phyloP scores from a whole-genome alignment of 208 protist genomes.

The Trypanosoma boissoni region DNA sequence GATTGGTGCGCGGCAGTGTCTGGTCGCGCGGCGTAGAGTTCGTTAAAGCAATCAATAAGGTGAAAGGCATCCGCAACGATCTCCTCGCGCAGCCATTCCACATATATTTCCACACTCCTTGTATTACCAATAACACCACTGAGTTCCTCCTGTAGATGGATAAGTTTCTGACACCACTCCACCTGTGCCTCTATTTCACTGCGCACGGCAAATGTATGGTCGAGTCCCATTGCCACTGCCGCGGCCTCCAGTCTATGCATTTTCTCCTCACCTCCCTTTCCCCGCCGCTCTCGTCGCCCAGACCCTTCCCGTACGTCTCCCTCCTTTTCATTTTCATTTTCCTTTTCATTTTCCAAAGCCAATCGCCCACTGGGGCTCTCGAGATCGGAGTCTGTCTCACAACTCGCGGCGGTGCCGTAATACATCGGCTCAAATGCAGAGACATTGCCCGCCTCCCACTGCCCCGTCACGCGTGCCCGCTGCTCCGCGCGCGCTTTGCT shows the following conservation, averaged over 20 bases:
- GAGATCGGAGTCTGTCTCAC: constrained; percentile 13
- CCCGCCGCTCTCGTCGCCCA: constrained; percentile 15
- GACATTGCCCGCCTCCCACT: constrained; percentile 56
- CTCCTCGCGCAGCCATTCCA: constrained; percentile 74
- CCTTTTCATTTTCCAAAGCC: neutral
- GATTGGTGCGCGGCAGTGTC: constrained; percentile 57
- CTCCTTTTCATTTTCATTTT: constrained; percentile 13
- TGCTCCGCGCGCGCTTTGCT: constrained; percentile 59
- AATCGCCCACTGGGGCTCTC: constrained; percentile 13
- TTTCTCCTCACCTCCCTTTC: constrained; percentile 28
- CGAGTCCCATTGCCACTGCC: constrained; percentile 64
- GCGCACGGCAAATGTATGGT: constrained; percentile 60
- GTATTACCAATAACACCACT: constrained; percentile 42
- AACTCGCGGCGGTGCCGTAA: constrained; percentile 31
- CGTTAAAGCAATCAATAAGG: constrained; percentile 74
- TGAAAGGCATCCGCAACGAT: constrained; percentile 77
- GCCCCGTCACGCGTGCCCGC: constrained; percentile 45
- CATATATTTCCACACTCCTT: constrained; percentile 65
- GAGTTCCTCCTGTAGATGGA: constrained; percentile 58
- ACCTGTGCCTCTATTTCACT: constrained; percentile 77
- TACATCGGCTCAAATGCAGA: constrained; percentile 60
- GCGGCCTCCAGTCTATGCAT: constrained; percentile 63
- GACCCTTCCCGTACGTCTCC: constrained; percentile 19
- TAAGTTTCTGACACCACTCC: constrained; percentile 75
- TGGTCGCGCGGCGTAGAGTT: constrained; percentile 57